Base-by-base conservation (phyloP, 371 early-diverging fungal genomes). In the Sporodiniella umbellata region DNA sequence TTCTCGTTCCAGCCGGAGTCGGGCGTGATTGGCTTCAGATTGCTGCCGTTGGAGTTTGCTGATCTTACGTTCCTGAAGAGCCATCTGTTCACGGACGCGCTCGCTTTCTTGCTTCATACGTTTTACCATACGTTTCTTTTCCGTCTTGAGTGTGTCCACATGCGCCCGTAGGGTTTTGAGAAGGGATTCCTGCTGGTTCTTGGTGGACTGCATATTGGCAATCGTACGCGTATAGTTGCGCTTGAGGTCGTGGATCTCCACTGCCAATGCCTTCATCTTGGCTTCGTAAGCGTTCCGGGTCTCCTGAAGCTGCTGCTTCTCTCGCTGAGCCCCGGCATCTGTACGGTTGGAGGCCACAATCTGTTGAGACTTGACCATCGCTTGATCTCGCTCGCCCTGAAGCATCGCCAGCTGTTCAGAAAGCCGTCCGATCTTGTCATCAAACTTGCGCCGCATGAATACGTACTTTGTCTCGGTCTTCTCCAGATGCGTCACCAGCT, bases 61-160 rank as follows among this genome's bases (percentile, higher is more conserved):
- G 39, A 93, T 85, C 56, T 87, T 85, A 17, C 86, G 73, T 55
- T 88, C 85, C 44, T 84, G 86, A 8, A 71, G 59, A 4, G 80
- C 77, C 50, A 82, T 77, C 55, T 85, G 75, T 26, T 87, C 88
- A 37, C 88, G 78, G 19, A 83, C 80, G 11, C 80, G 72, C 48
- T 85, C 80, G 0, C 83, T 77, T 53, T 90, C 90, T 44, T 82
- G 84, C 57, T 86, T 86, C 79, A 90, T 87, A 15, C 89, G 82
- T 52, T 87, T 87, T 55, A 89, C 63, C 86, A 89, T 87, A 3
- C 85, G 79, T 37, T 84, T 69, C 70, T 92, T 92, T 64, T 93
- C 93, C 5, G 76, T 70, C 58, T 83, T 84, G 48, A 84, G 74
- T 0, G 81, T 79, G 51, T 87, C 86, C 1, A 87, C 78, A 33